A percentile compares a stretch with the other conserved stretches of the same genome.
Conservation (phyloP, 306 rosid genomes). For the Pterocarpus santalinus region DNA sequence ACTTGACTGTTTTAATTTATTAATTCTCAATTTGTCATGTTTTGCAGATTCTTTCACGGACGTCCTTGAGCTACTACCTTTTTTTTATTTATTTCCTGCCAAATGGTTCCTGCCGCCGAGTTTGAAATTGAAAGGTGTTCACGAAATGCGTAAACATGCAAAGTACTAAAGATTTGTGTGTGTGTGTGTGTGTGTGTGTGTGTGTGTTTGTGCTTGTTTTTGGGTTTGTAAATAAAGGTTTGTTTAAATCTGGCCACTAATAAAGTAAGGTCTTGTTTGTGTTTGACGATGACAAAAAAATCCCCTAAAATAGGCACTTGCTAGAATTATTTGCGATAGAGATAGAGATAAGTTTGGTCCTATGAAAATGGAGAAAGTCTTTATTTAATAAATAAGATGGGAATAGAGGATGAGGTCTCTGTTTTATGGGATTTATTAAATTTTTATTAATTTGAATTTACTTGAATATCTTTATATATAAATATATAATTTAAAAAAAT, state of each 20-base stretch:
- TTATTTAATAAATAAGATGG: too few relatives aligned
- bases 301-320: too few relatives aligned
- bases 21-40: neutral
- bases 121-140: constrained; percentile 29
- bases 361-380: too few relatives aligned
- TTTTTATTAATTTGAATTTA: too few relatives aligned
- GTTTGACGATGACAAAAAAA: neutral
- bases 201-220: neutral
- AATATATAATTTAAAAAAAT: too few relatives aligned
- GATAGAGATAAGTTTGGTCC: too few relatives aligned
- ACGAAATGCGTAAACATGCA: neutral
- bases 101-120: constrained; percentile 17
- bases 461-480: too few relatives aligned
- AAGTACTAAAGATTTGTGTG: too few relatives aligned
- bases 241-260: constrained; percentile 11
- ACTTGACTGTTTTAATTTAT: neutral
- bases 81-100: neutral
- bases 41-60: constrained; percentile 2
- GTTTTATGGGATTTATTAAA: too few relatives aligned
- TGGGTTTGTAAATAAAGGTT: neutral
- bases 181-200: too few relatives aligned
- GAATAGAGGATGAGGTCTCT: too few relatives aligned
- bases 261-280: neutral
- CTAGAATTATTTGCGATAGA: too few relatives aligned
- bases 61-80: neutral